phyloP scores from a whole-genome alignment of 768 basidiomycete genomes.

The Clathrus columnatus region DNA sequence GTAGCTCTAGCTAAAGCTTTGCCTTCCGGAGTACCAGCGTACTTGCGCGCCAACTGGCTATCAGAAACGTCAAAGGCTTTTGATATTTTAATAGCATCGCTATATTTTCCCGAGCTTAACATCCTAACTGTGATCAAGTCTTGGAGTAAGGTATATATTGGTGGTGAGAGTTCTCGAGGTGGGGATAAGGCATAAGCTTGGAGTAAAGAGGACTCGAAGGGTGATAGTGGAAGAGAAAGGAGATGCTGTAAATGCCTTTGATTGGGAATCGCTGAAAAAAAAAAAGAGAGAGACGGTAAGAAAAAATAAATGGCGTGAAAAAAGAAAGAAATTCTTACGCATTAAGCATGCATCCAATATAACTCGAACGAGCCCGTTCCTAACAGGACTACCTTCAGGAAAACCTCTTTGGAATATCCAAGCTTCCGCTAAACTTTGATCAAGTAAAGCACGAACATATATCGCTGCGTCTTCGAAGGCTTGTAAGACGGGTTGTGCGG shows the following conservation, averaged over 20 bases:
- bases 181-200: conserved; percentile 51
- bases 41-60: not conserved
- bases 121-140: conserved; percentile 75
- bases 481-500: conserved; percentile 61
- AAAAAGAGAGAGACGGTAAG: not conserved
- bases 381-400: conserved; percentile 44
- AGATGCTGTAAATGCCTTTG: conserved; percentile 50
- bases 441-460: conserved; percentile 61
- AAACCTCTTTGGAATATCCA: conserved; percentile 73
- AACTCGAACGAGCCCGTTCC: conserved; percentile 46
- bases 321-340: conserved; percentile 39
- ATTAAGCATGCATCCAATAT: conserved; percentile 60
- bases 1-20: not conserved
- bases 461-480: conserved; percentile 62
- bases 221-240: conserved; percentile 54
- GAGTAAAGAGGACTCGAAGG: conserved; percentile 53
- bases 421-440: conserved; percentile 56
- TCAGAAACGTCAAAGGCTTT: not conserved
- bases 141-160: conserved; percentile 52
- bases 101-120: conserved; percentile 60
- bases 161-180: conserved; percentile 35
- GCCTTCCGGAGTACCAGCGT: not conserved
- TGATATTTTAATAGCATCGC: conserved; percentile 44
- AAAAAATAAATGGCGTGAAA: not conserved
- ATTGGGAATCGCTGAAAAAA: conserved; percentile 30